Base-by-base conservation (phyloP, 2,329 filamentous ascomycete species). In the Penicillium brasilianum region DNA sequence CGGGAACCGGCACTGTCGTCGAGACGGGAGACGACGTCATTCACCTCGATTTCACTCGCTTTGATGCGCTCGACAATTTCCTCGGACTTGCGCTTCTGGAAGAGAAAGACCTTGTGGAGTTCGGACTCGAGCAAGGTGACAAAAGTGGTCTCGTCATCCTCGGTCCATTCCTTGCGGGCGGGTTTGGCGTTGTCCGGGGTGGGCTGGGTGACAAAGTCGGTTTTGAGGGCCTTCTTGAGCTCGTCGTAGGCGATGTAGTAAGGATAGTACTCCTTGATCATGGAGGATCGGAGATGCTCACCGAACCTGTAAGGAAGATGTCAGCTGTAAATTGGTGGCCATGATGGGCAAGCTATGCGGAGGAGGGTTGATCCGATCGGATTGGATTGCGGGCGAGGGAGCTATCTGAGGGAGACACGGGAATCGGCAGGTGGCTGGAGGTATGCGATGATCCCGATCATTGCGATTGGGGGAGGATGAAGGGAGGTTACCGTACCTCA, bases 171-270 rank as follows among this genome's bases (percentile, higher is more conserved):
- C 67, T 84, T 86, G 71, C 82, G 83, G 64, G 78, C 79, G n/a
- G 79, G 78, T 60, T 81, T 80, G 57, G 77, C 74, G 65, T 80
- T 82, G 43, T 80, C 72, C 49, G 75, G 78, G 62, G 75, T 82
- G 44, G 77, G 83, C 58, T 77, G 76, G 61, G 76, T 80, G 62
- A 88, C 86, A 67, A 85, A 90, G 61, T 88, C 86, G 61, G 86
- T 88, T 80, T 94, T 95, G 64, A 99, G 88, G 67, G 92, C 88
- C 68, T 86, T 84, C 82, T 99, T 99, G 53, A 99, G 86, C 67
- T 90, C 91, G 77, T 97, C 93, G 81, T 99, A 99, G 80, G 92
- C 90, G 80, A 99, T 97, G 82, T 99, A 99, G 83, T 97, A 92
- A 89, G 93, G 97, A 78, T 93, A 89, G 82, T 96, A 99, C 81